Evolutionary conservation across 805 yeast species (phyloP).

Genomic region (Pichia rugopelliculosa): DNA sequence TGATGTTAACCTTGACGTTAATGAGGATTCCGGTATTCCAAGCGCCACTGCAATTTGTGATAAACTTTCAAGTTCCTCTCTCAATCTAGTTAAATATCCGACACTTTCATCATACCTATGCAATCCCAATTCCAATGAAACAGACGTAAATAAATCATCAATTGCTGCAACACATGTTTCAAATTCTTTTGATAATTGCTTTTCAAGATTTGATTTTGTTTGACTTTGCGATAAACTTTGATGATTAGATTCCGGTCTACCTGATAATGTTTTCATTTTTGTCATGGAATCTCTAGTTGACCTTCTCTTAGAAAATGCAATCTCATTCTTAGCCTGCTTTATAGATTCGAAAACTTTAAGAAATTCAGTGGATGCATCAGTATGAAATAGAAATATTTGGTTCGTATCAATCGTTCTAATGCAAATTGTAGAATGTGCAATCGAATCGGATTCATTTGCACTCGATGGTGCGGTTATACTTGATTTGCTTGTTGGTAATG

Average conservation of each 20-base stretch:
- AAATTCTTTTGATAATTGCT: constrained; percentile 15
- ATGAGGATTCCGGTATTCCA: constrained; percentile 8
- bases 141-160: constrained; percentile 43
- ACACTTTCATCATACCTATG: constrained; percentile 39
- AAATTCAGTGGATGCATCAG: constrained; percentile 53
- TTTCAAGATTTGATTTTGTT: constrained; percentile 12
- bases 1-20: constrained; percentile 15
- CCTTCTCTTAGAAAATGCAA: constrained; percentile 27
- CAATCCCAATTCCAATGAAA: constrained; percentile 43
- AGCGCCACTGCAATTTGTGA: constrained; percentile 6
- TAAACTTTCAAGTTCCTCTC: constrained; percentile 16
- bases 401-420: constrained; percentile 13
- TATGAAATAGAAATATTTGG: constrained; percentile 47
- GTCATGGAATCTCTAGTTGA: constrained; percentile 39
- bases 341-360: constrained; percentile 46
- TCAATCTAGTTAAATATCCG: constrained; percentile 21
- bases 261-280: constrained; percentile 23
- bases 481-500: not conserved
- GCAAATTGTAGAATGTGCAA: constrained; percentile 14
- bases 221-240: constrained; percentile 27
- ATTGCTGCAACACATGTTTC: constrained; percentile 23
- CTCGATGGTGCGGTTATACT: not conserved
- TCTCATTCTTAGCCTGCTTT: constrained; percentile 40
- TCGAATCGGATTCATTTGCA: constrained; percentile 1
- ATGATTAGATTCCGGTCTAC: constrained; percentile 44